These are phyloP conservation scores for Trematosphaeria pertusa DNA, from an alignment of 2,329 filamentous ascomycete genomes.

Conservation along the genomic window DNA sequence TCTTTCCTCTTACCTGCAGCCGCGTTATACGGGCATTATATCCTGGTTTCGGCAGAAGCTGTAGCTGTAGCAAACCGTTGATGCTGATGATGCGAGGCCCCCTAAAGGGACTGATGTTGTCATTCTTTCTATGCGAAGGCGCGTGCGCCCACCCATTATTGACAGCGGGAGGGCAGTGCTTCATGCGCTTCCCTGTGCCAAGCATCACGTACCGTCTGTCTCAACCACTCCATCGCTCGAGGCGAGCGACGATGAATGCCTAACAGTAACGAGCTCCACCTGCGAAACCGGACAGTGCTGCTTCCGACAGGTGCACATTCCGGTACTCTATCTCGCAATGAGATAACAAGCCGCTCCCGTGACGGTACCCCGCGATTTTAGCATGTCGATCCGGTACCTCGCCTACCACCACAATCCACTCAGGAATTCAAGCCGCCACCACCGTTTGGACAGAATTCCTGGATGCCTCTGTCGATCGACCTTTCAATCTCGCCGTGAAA, in stretches of 20 bases:
- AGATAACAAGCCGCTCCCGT: slow-evolving; percentile 20
- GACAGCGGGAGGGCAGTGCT: neutral
- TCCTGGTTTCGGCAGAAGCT: no score
- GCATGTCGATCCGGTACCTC: slow-evolving; percentile 15
- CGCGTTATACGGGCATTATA: no score
- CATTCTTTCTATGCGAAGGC: neutral
- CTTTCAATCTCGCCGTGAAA: neutral
- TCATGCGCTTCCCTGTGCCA: neutral
- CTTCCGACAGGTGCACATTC: slow-evolving; percentile 24
- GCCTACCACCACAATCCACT: slow-evolving; percentile 5
- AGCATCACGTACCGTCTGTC: slow-evolving; percentile 11
- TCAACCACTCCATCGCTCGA: slow-evolving; percentile 20
- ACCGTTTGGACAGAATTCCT: neutral
- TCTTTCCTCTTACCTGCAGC: neutral
- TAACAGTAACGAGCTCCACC: slow-evolving; percentile 20
- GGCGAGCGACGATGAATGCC: slow-evolving; percentile 14
- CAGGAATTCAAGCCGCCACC: neutral
- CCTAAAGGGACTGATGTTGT: neutral
- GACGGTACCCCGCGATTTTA: slow-evolving; percentile 28
- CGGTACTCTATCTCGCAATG: slow-evolving; percentile 30
- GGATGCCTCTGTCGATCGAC: neutral
- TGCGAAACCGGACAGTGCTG: slow-evolving; percentile 24
- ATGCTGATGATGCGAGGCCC: no score
- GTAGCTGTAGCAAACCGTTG: no score
- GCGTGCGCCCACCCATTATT: neutral